These are phyloP conservation scores for Diaporthe sp. DNA, from an alignment of 2,329 filamentous ascomycete species.

Conservation along the genomic window DNA sequence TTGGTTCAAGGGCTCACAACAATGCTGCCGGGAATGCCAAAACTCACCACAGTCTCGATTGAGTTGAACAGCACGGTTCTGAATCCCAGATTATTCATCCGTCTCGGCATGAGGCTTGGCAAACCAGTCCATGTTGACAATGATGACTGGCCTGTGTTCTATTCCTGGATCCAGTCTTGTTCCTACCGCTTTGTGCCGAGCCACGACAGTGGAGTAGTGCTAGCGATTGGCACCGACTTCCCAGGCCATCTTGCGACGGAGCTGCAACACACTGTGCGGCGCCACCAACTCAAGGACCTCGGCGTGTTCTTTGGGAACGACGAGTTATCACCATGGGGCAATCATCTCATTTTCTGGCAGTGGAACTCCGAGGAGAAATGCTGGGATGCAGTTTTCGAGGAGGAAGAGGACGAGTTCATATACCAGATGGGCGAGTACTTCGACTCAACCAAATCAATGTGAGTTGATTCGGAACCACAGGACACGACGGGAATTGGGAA, in stretches of 20 bases:
- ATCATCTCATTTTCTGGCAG: not conserved
- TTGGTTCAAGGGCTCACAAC: not conserved
- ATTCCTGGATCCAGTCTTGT: not conserved
- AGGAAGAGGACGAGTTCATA: not conserved
- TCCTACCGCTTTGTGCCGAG: not conserved
- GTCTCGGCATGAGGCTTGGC: not conserved
- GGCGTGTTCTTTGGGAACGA: not conserved
- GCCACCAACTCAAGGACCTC: not conserved
- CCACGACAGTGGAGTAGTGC: not conserved
- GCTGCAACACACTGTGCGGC: not conserved
- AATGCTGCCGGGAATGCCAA: not conserved
- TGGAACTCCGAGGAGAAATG: not conserved
- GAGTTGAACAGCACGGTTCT: not conserved
- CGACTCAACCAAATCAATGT: not conserved
- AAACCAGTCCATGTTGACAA: no score
- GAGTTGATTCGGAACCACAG: not conserved
- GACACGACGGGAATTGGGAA: not conserved
- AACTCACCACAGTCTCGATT: not conserved
- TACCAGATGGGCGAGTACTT: constrained; percentile 9
- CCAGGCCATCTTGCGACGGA: not conserved
- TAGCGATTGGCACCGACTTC: not conserved
- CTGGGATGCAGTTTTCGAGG: not conserved
- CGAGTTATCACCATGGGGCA: not conserved
- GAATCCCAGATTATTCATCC: no score
- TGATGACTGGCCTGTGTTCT: no score